These are phyloP conservation scores for Gaultheria prostrata DNA, from an alignment of 148 eudicot species.

Conservation along the genomic window DNA sequence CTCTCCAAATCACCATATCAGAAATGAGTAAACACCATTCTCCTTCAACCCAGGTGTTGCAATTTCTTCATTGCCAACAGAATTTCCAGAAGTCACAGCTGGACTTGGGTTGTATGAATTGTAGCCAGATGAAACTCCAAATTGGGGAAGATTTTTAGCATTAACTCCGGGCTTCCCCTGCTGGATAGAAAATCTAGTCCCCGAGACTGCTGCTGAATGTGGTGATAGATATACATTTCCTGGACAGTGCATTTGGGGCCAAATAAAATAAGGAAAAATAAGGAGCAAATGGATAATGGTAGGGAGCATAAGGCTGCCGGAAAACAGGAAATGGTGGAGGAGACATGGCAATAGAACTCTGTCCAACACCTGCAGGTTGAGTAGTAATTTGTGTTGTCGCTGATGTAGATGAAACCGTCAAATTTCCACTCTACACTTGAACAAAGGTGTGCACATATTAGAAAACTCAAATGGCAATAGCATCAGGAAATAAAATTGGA, in stretches of 20 bases:
- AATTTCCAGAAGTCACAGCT: conserved; percentile 35
- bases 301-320: conserved; percentile 58
- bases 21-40: conserved; percentile 27
- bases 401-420: conserved; percentile 33
- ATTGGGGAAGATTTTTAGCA: conserved; percentile 35
- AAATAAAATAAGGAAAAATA: conserved; percentile 45
- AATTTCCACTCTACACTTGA: conserved; percentile 13
- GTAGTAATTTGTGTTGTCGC: conserved; percentile 38
- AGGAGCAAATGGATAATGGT: conserved; percentile 45
- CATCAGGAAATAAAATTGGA: background rate
- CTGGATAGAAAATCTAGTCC: conserved; percentile 39
- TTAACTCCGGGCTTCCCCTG: conserved; percentile 39
- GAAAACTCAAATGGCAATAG: background rate
- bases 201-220: conserved; percentile 33
- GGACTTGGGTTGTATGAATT: conserved; percentile 34
- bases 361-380: conserved; percentile 45
- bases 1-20: background rate
- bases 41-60: conserved; percentile 43
- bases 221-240: conserved; percentile 47
- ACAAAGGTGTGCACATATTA: background rate
- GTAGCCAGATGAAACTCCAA: conserved; percentile 45
- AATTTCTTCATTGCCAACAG: conserved; percentile 42
- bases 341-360: conserved; percentile 41
- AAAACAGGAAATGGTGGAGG: conserved; percentile 46
- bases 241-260: conserved; percentile 37